Evolutionary conservation across 2,329 filamentous ascomycete genomes (phyloP).

Genomic region (Ilyonectria destructans): DNA sequence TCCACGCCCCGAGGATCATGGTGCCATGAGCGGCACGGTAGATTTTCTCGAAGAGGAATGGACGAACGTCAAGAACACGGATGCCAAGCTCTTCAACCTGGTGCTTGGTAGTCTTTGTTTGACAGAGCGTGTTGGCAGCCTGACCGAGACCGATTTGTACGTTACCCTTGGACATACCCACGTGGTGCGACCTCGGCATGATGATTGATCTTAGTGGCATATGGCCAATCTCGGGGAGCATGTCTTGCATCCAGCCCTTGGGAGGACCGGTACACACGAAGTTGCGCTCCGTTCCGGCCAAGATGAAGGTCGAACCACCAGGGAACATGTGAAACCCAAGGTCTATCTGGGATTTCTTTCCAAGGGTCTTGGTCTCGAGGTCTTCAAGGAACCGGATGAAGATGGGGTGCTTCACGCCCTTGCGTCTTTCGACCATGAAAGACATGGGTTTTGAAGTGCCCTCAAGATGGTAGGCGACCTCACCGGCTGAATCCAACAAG

Average conservation of each 20-base stretch:
- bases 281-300: slow-evolving; percentile 52
- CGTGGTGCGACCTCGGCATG: slow-evolving; percentile 53
- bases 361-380: slow-evolving; percentile 44
- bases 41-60: slow-evolving; percentile 15
- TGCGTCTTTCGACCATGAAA: slow-evolving; percentile 47
- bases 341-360: slow-evolving; percentile 25
- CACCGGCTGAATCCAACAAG: slow-evolving; percentile 44
- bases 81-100: slow-evolving; percentile 51
- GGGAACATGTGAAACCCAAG: slow-evolving; percentile 37
- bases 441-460: slow-evolving; percentile 48
- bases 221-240: slow-evolving; percentile 47
- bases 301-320: slow-evolving; percentile 48
- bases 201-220: slow-evolving; percentile 50
- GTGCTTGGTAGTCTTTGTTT: slow-evolving; percentile 38
- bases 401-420: slow-evolving; percentile 21
- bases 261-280: slow-evolving; percentile 49
- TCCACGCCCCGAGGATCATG: slow-evolving; percentile 29
- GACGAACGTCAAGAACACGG: slow-evolving; percentile 52
- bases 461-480: slow-evolving; percentile 51
- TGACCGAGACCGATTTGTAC: slow-evolving; percentile 24
- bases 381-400: slow-evolving; percentile 43
- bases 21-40: slow-evolving; percentile 45
- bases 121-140: slow-evolving; percentile 46
- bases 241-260: slow-evolving; percentile 51
- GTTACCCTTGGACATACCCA: slow-evolving; percentile 46